Percentiles rank a stretch among this genome's conserved stretches.
phyloP scores from a whole-genome alignment of 768 basidiomycete genomes.

The Termitomyces sp. region DNA sequence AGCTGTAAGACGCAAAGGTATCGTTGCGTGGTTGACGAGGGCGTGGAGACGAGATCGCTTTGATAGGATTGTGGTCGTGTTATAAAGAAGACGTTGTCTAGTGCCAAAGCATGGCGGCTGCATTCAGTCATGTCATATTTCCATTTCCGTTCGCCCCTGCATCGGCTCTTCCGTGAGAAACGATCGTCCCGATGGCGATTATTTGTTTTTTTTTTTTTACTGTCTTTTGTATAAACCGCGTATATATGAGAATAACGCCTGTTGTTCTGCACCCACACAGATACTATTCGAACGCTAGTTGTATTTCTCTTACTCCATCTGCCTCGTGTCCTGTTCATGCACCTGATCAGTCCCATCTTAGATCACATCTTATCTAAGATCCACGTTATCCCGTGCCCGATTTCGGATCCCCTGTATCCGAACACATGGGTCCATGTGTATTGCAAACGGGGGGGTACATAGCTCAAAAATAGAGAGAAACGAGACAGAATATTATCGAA shows the following conservation, averaged over 20 bases:
- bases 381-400: conserved; percentile 13
- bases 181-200: conserved; percentile 4
- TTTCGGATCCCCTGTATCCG: conserved; percentile 18
- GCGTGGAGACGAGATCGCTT: conserved; percentile 8
- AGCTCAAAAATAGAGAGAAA: not conserved
- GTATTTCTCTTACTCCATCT: not conserved
- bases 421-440: conserved; percentile 1
- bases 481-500: not conserved
- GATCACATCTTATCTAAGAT: conserved; percentile 27
- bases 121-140: conserved; percentile 21
- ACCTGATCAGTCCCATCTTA: not conserved
- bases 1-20: conserved; percentile 1
- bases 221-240: not conserved
- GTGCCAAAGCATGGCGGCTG: conserved; percentile 24
- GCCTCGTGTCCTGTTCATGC: conserved; percentile 6
- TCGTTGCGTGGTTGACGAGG: conserved; percentile 1
- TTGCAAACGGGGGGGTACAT: too few relatives aligned
- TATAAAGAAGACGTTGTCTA: conserved; percentile 17
- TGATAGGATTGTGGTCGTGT: conserved; percentile 14
- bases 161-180: conserved; percentile 16
- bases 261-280: not conserved
- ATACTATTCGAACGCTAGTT: not conserved
- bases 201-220: conserved; percentile 6
- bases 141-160: conserved; percentile 26
- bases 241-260: not conserved